Evolutionary conservation across 2,329 filamentous ascomycete genomes (phyloP).

Genomic region (Teratosphaeria epicoccoides): DNA sequence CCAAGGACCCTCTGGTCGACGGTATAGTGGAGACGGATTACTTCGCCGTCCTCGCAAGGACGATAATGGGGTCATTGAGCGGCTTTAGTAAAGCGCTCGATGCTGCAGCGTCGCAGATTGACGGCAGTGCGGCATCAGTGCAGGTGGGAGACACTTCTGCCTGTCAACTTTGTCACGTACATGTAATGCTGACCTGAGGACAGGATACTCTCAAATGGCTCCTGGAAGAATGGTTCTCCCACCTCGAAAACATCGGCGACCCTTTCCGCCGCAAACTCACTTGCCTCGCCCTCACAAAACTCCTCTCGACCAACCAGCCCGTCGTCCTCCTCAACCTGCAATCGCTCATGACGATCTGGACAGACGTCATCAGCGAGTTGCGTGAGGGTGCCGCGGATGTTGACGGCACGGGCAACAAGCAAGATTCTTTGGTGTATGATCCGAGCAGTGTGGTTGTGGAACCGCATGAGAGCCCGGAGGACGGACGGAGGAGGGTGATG

Average conservation of each 20-base stretch:
- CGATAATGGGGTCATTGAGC: conserved; percentile 61
- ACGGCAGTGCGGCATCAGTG: conserved; percentile 4
- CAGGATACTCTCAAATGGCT: conserved; percentile 35
- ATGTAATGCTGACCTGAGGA: conserved; percentile 9
- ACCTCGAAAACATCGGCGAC: conserved; percentile 58
- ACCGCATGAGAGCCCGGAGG: conserved; percentile 33
- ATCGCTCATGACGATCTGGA: conserved; percentile 67
- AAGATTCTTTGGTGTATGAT: conserved; percentile 33
- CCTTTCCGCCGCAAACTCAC: conserved; percentile 59
- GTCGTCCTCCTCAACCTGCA: conserved; percentile 44
- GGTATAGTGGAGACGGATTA: conserved; percentile 75
- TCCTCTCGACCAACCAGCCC: conserved; percentile 53
- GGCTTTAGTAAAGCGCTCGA: conserved; percentile 52
- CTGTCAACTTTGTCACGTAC: background rate
- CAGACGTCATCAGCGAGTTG: conserved; percentile 55
- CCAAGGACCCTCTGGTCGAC: conserved; percentile 57
- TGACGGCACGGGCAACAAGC: conserved; percentile 5
- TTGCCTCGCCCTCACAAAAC: conserved; percentile 58
- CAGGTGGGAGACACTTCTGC: conserved; percentile 9
- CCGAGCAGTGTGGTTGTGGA: conserved; percentile 4
- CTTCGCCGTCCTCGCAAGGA: conserved; percentile 67
- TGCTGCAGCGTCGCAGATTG: conserved; percentile 9
- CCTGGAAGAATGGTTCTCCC: conserved; percentile 53
- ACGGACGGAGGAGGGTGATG: conserved; percentile 39
- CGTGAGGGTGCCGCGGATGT: conserved; percentile 36